Evolutionary conservation across 768 basidiomycete species (phyloP).

Genomic region (Dacryopinax primogenitus): DNA sequence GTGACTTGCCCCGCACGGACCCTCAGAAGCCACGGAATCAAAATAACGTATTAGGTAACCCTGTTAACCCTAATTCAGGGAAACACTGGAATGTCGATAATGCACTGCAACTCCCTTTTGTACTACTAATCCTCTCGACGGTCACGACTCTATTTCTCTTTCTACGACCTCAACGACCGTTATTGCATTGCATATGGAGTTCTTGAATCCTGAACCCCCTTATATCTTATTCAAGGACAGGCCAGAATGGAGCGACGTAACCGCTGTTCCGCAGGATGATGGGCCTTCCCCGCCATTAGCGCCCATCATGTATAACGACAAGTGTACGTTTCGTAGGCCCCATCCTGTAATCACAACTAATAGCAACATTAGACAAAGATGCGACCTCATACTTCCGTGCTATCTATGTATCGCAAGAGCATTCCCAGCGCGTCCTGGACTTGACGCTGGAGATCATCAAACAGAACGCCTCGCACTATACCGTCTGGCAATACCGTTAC

Average conservation of each 20-base stretch:
- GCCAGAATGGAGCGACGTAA: conserved; percentile 68
- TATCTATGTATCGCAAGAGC: conserved; percentile 62
- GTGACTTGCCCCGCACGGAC: too few species aligned
- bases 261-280: conserved; percentile 71
- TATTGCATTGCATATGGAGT: background rate
- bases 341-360: background rate
- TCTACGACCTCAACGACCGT: background rate
- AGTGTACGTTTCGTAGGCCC: conserved; percentile 59
- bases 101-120: background rate
- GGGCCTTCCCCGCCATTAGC: conserved; percentile 57
- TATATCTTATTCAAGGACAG: conserved; percentile 42
- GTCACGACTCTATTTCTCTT: background rate
- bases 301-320: conserved; percentile 77
- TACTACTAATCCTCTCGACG: background rate
- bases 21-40: background rate
- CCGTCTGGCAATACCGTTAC: conserved; percentile 96
- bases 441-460: conserved; percentile 82
- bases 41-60: background rate
- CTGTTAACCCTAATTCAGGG: background rate
- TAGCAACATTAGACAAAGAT: conserved; percentile 58
- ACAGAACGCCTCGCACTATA: conserved; percentile 91
- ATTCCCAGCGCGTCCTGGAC: conserved; percentile 65
- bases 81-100: background rate
- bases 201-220: background rate
- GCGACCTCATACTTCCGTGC: conserved; percentile 88